These are phyloP conservation scores for Kuraishia capsulata DNA, from an alignment of 805 yeast genomes.

Conservation along the genomic window DNA sequence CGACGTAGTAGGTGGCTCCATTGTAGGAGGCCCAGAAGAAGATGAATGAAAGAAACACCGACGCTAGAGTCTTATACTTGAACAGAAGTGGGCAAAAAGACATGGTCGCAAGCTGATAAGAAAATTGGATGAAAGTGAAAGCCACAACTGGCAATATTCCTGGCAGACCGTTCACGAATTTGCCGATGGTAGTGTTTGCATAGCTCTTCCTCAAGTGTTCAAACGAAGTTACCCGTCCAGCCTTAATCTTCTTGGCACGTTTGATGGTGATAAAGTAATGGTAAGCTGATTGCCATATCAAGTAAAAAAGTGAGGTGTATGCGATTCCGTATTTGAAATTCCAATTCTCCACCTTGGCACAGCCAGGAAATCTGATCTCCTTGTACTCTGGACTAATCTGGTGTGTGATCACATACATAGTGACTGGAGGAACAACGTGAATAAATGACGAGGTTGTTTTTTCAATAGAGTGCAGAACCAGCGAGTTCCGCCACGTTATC, in stretches of 20 bases:
- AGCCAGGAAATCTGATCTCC: constrained; percentile 67
- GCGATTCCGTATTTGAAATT: constrained; percentile 59
- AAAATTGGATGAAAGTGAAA: constrained; percentile 78
- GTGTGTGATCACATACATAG: constrained; percentile 81
- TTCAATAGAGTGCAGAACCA: constrained; percentile 86
- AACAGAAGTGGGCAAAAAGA: constrained; percentile 85
- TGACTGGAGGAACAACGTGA: constrained; percentile 84
- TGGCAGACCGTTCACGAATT: constrained; percentile 72
- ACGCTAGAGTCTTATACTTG: constrained; percentile 55
- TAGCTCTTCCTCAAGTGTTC: constrained; percentile 72
- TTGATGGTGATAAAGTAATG: constrained; percentile 87
- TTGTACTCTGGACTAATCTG: constrained; percentile 47
- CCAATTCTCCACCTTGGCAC: constrained; percentile 62
- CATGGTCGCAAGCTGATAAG: constrained; percentile 84
- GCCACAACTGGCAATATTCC: constrained; percentile 82
- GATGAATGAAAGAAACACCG: constrained; percentile 59
- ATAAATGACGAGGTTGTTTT: constrained; percentile 88
- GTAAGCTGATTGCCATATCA: constrained; percentile 83
- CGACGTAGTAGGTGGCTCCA: constrained; percentile 93
- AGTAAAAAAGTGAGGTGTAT: constrained; percentile 74
- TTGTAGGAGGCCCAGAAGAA: constrained; percentile 77
- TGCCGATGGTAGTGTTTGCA: constrained; percentile 56
- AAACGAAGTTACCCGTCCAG: constrained; percentile 83
- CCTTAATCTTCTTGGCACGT: constrained; percentile 68
- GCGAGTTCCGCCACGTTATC: constrained; percentile 89